Evolutionary conservation across 768 basidiomycete genomes (phyloP).

Genomic region (Trametes meyenii): DNA sequence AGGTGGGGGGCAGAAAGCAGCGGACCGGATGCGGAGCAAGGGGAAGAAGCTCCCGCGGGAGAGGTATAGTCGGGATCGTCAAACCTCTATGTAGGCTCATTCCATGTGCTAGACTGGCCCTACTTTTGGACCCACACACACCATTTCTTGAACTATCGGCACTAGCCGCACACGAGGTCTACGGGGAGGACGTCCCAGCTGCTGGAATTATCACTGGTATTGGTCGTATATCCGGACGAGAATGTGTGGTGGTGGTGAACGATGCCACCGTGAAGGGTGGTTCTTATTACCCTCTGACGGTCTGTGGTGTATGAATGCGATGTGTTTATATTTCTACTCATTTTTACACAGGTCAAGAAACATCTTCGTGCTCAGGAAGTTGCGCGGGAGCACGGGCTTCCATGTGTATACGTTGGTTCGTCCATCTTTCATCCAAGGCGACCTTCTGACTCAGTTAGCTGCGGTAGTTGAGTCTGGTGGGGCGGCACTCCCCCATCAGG

Average conservation of each 20-base stretch:
- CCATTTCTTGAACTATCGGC: constrained; percentile 90
- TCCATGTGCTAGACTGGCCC: constrained; percentile 51
- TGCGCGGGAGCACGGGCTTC: constrained; percentile 86
- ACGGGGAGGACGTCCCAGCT: constrained; percentile 77
- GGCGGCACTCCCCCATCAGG: constrained; percentile 89
- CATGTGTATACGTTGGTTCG: constrained; percentile 89
- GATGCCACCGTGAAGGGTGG: constrained; percentile 94
- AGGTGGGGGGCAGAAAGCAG: constrained; percentile 78
- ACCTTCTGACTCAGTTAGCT: background rate
- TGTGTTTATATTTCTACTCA: background rate
- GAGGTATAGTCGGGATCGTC: constrained; percentile 48
- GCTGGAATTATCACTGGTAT: constrained; percentile 89
- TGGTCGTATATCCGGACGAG: constrained; percentile 70
- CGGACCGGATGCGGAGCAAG: constrained; percentile 70
- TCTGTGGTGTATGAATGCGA: constrained; percentile 29
- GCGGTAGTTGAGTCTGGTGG: constrained; percentile 87
- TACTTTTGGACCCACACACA: constrained; percentile 81
- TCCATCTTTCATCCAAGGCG: background rate
- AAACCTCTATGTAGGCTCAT: background rate
- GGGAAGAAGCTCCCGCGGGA: constrained; percentile 86
- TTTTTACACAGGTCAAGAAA: constrained; percentile 75
- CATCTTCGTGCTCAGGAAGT: constrained; percentile 94
- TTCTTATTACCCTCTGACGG: constrained; percentile 88
- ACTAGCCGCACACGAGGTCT: constrained; percentile 87
- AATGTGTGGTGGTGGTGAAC: constrained; percentile 91